Percentiles rank a stretch among this genome's conserved stretches.
Evolutionary conservation across 2,329 filamentous ascomycete species (phyloP).

Genomic region (Pseudogymnoascus sp.): DNA sequence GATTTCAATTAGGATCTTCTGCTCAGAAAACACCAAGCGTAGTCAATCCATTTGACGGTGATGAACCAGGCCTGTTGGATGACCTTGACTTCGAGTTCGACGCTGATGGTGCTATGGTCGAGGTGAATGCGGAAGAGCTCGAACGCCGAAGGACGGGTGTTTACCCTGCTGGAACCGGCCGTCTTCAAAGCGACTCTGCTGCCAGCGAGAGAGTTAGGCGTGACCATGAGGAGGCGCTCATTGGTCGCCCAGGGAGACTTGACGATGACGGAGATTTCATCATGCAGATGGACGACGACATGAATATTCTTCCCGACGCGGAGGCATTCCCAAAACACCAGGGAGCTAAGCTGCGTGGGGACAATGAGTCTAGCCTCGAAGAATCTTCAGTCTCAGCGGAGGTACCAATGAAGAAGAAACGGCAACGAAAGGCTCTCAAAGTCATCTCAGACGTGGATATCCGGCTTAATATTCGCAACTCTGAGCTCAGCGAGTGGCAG

Average conservation of each 20-base stretch:
- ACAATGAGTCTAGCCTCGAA: conserved; percentile 22
- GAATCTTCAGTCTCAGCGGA: conserved; percentile 33
- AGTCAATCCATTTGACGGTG: conserved; percentile 31
- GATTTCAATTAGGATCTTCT: conserved; percentile 28
- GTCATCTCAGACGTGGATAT: conserved; percentile 34
- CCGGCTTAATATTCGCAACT: conserved; percentile 52
- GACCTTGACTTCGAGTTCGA: conserved; percentile 57
- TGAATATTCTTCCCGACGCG: conserved; percentile 25
- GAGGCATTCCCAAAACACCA: conserved; percentile 26
- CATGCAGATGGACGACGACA: conserved; percentile 23
- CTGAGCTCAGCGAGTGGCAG: conserved; percentile 51
- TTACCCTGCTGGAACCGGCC: conserved; percentile 6
- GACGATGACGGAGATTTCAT: conserved; percentile 26
- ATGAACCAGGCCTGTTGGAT: conserved; percentile 38
- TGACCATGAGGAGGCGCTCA: conserved; percentile 36
- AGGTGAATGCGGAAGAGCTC: conserved; percentile 31
- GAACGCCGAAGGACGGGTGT: conserved; percentile 15
- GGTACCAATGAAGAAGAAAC: conserved; percentile 34
- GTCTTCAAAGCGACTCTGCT: conserved; percentile 28
- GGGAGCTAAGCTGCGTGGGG: conserved; percentile 19
- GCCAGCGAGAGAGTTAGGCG: conserved; percentile 35
- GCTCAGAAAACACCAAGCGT: conserved; percentile 24
- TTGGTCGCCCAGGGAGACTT: conserved; percentile 20
- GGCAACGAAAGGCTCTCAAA: conserved; percentile 23
- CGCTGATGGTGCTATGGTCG: conserved; percentile 52